Evolutionary conservation across 2,329 filamentous ascomycete species (phyloP).

Genomic region (Aaosphaeria arxii): DNA sequence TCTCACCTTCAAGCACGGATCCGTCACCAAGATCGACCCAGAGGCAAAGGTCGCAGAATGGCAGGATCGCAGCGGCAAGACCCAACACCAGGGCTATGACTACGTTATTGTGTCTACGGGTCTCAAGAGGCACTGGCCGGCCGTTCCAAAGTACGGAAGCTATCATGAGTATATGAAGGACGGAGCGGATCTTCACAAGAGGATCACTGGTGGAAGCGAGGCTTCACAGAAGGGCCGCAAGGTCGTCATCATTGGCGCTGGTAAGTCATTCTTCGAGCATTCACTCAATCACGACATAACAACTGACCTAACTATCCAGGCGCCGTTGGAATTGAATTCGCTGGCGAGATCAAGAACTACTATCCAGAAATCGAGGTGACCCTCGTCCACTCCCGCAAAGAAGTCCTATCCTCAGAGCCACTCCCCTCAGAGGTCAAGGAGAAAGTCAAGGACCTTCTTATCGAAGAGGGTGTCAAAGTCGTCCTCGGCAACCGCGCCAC

Average conservation of each 20-base stretch:
- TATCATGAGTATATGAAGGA: slow-evolving; percentile 64
- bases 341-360: slow-evolving; percentile 69
- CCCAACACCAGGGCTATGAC: slow-evolving; percentile 58
- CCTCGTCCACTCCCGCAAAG: slow-evolving; percentile 68
- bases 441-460: slow-evolving; percentile 56
- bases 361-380: slow-evolving; percentile 66
- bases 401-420: slow-evolving; percentile 70
- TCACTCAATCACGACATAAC: not conserved
- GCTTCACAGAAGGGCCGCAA: slow-evolving; percentile 37
- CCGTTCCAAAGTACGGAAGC: slow-evolving; percentile 65
- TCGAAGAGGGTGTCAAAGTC: slow-evolving; percentile 62
- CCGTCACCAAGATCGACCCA: slow-evolving; percentile 59
- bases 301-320: slow-evolving; percentile 36
- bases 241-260: slow-evolving; percentile 72
- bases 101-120: slow-evolving; percentile 73
- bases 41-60: slow-evolving; percentile 56
- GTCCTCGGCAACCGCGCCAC: slow-evolving; percentile 60
- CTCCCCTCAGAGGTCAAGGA: slow-evolving; percentile 69
- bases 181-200: slow-evolving; percentile 57
- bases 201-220: slow-evolving; percentile 29
- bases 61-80: slow-evolving; percentile 50
- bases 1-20: slow-evolving; percentile 65
- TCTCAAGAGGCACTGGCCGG: slow-evolving; percentile 66
- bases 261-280: slow-evolving; percentile 21
- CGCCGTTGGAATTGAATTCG: slow-evolving; percentile 80